Base-by-base conservation (phyloP, 495 filamentous ascomycete species). In the Paragyromitra xinjiangensis region DNA sequence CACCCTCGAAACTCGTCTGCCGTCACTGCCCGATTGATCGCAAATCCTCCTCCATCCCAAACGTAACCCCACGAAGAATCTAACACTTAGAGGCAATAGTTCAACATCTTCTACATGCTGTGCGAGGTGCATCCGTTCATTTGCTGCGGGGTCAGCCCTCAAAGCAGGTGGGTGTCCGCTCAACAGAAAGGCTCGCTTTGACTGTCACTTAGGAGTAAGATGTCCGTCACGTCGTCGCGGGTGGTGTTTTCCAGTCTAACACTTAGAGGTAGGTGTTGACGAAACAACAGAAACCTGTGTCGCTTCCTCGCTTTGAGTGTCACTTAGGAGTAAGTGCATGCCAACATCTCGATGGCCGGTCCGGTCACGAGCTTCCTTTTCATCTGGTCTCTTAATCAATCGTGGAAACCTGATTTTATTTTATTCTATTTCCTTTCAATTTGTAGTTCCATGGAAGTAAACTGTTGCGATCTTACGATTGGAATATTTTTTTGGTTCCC, bases 221-320 rank as follows among this genome's bases (percentile, higher is more conserved):
- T 58, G 69, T 71, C 44, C 68, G 56, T 37, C 22, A 3, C 29
- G 29, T 34, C 4, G 29, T 34, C 29, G 29, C 29, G 29, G 29
- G 29, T 56, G 66, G 40, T 50, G 45, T 53, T 80, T 75, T 55
- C 11, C 69, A 55, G 55, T 78, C 80, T 81, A 81, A 81, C 80
- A 81, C 80, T 81, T 81, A 81, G 80, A 78, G 79, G 80, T 81
- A 81, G 74, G 69, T 81, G 66, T 66, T 79, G 61, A 78, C 77
- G 74, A 62, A 61, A 61, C 56, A 34, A 61, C 56, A 37, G 29
- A 61, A 59, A 50, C 53, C 37, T 19, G 45, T 12, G 39, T 26
- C 26, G 24, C 6, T n/a, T 29, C 26, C 44, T 51, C 69, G 73
- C 58, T 45, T 71, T 51, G 66, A 37, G 55, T 71, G 65, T 71